A percentile compares a stretch with the other conserved stretches of the same genome.
phyloP scores from a whole-genome alignment of 2,329 filamentous ascomycete species.

The Fusarium kyushuense region DNA sequence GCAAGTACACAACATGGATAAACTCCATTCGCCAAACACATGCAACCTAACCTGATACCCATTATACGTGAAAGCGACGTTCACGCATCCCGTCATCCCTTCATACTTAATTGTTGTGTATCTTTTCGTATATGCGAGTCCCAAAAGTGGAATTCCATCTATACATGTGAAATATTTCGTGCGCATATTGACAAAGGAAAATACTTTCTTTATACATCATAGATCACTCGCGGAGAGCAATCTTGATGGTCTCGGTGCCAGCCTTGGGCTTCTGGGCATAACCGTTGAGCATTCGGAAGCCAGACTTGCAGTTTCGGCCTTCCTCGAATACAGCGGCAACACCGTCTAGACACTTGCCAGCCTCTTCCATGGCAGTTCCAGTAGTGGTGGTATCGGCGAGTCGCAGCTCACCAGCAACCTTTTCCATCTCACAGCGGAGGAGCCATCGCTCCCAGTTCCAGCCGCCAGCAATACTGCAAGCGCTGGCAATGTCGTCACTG shows the following conservation, averaged over 20 bases:
- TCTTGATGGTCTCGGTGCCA: slow-evolving; percentile 55
- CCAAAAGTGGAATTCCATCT: slow-evolving; percentile 24
- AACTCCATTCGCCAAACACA: slow-evolving; percentile 44
- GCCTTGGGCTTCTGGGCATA: slow-evolving; percentile 71
- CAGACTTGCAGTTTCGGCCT: slow-evolving; percentile 68
- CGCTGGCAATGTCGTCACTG: slow-evolving; percentile 76
- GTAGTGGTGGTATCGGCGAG: slow-evolving; percentile 66
- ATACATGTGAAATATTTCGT: slow-evolving; percentile 25
- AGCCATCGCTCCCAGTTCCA: slow-evolving; percentile 99
- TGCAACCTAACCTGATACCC: slow-evolving; percentile 20
- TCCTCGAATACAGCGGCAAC: slow-evolving; percentile 73
- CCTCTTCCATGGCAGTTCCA: slow-evolving; percentile 65
- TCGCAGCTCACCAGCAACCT: slow-evolving; percentile 73
- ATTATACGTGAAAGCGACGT: slow-evolving; percentile 34
- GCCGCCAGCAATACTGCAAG: slow-evolving; percentile 85
- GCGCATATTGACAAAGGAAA: slow-evolving; percentile 42
- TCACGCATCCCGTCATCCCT: slow-evolving; percentile 38
- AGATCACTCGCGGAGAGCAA: slow-evolving; percentile 49
- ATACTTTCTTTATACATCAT: slow-evolving; percentile 13
- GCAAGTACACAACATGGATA: slow-evolving; percentile 39
- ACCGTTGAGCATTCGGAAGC: slow-evolving; percentile 71
- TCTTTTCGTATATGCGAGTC: slow-evolving; percentile 19
- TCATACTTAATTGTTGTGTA: slow-evolving; percentile 33
- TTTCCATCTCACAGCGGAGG: slow-evolving; percentile 87
- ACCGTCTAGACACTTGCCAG: slow-evolving; percentile 69